These are phyloP conservation scores for Boletales sp. DNA, from an alignment of 768 basidiomycete genomes.

Conservation along the genomic window DNA sequence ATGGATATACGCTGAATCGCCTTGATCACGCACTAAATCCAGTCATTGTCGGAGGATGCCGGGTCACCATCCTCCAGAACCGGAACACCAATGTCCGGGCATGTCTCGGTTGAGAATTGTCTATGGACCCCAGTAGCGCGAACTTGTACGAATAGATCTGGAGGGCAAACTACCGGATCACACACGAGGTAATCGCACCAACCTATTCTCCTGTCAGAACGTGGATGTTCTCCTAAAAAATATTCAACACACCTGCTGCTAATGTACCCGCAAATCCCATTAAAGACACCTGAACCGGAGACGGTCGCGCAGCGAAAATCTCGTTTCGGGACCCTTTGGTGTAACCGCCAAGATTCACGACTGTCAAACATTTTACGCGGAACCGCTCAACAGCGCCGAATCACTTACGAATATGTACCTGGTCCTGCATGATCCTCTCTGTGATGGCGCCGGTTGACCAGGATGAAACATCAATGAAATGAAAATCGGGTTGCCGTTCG, in stretches of 20 bases:
- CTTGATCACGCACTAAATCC: slow-evolving; percentile 40
- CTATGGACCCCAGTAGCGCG: slow-evolving; percentile 17
- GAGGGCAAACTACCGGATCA: slow-evolving; percentile 44
- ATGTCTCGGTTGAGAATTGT: slow-evolving; percentile 5
- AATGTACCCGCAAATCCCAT: slow-evolving; percentile 53
- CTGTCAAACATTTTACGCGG: slow-evolving; percentile 19
- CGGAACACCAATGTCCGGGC: slow-evolving; percentile 28
- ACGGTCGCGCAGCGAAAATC: slow-evolving; percentile 47
- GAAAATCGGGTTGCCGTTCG: slow-evolving; percentile 33
- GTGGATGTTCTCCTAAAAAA: neutral
- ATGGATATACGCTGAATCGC: neutral
- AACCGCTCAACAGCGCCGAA: neutral
- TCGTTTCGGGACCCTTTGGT: slow-evolving; percentile 52
- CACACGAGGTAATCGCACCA: slow-evolving; percentile 49
- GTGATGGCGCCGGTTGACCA: slow-evolving; percentile 36
- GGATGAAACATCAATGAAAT: slow-evolving; percentile 41
- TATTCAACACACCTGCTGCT: slow-evolving; percentile 29
- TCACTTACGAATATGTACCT: slow-evolving; percentile 44
- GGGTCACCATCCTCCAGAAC: slow-evolving; percentile 41
- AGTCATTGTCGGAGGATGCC: slow-evolving; percentile 32
- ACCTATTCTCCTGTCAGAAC: slow-evolving; percentile 23
- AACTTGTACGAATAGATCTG: slow-evolving; percentile 34
- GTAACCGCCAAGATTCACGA: slow-evolving; percentile 47
- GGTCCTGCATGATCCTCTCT: slow-evolving; percentile 37
- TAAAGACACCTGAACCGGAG: slow-evolving; percentile 46